Evolutionary conservation across 2,329 filamentous ascomycete genomes (phyloP).

Genomic region (Coniochaeta prunicola): DNA sequence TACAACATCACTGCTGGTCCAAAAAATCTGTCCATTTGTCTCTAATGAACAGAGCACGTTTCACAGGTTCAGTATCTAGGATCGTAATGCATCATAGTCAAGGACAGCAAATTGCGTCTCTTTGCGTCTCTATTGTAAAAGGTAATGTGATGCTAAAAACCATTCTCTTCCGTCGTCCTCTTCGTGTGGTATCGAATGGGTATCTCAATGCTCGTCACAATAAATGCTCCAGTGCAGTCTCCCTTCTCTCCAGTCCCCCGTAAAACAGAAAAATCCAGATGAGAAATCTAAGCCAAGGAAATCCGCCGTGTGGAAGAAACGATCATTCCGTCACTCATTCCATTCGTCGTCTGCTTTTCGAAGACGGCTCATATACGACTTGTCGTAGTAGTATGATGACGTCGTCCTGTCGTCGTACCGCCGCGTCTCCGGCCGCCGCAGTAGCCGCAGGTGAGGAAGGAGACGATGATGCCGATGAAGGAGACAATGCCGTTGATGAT

Average conservation of each 20-base stretch:
- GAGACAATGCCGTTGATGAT: constrained; percentile 61
- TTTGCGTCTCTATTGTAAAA: background rate
- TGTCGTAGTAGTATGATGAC: constrained; percentile 9
- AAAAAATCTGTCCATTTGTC: no score
- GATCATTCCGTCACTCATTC: background rate
- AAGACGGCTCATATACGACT: constrained; percentile 21
- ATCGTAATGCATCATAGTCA: background rate
- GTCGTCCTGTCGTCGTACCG: constrained; percentile 9
- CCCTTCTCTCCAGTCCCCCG: background rate
- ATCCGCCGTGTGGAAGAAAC: background rate
- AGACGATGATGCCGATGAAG: constrained; percentile 59
- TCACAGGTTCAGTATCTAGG: no score
- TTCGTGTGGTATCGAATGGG: constrained; percentile 1
- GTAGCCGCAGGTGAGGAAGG: constrained; percentile 52
- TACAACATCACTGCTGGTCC: no score
- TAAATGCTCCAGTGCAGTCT: background rate
- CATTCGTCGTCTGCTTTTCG: constrained; percentile 16
- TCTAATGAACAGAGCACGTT: no score
- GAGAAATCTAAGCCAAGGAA: background rate
- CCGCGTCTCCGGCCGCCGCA: constrained; percentile 21
- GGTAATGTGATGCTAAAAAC: background rate
- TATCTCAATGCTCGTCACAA: constrained; percentile 2
- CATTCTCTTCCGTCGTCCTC: constrained; percentile 1
- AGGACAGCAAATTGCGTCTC: background rate
- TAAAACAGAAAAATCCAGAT: background rate